Evolutionary conservation across 2,329 filamentous ascomycete species (phyloP), one percentile per base, ranked within the genome.

Genomic region (Pestalotiopsis fici): DNA sequence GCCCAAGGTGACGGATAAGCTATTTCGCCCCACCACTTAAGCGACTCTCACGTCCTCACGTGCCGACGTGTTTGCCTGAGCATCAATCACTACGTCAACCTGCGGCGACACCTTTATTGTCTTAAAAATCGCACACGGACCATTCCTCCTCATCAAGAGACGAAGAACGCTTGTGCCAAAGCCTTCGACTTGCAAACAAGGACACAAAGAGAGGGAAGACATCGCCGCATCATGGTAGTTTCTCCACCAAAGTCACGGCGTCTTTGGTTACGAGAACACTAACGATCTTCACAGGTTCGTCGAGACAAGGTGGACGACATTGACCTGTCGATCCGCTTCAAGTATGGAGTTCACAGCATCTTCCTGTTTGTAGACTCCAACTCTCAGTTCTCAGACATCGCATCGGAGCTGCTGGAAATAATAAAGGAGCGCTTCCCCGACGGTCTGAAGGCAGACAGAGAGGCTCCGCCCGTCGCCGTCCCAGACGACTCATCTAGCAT

Each of bases 261-360:
- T 61, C 21, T 21, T 25, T 13, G n/a, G 4, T 12, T 31, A 12
- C 15, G 3, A 37, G 11, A 54, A 7, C 54, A 43, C 64, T 64
- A 47, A 62, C 61, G 37, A 11, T 27, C 6, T 7, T n/a, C 47
- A 31, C 61, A 64, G 61, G 61, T 64, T 18, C 61, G n/a, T 6
- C 23, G 61, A 56, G 47, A 71, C 25, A 54, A 71, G 21, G 65
- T 75, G 21, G 63, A 64, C 11, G 75, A 76, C 63, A 70, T 71
- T 23, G 73, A 77, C 67, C n/a, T 77, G 69, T 93, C 91, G 11
- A 81, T 95, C 66, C 86, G 90, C 68, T 89, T 95, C 81, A 94
- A 93, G 78, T 86, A 92, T 76, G 89, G 91, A 75, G 88, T 88
- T 67, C 87, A 90, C 73, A 94, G 91, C 3, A 83, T 94, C 70